phyloP scores from a whole-genome alignment of 495 filamentous ascomycete genomes.

The Podospora sp. region DNA sequence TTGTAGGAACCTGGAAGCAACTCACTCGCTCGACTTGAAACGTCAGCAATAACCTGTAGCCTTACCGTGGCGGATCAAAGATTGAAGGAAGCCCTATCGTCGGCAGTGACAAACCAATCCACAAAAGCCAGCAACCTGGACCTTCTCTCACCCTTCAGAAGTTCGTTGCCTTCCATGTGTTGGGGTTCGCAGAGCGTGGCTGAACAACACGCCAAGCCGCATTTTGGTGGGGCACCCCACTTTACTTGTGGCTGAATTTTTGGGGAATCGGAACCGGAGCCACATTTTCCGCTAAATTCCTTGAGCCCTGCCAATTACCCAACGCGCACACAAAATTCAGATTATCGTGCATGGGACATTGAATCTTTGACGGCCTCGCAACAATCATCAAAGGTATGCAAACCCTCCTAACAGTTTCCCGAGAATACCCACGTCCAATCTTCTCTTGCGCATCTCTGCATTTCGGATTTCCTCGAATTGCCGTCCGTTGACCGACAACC shows the following conservation, averaged over 20 bases:
- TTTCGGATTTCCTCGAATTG: conserved; percentile 10
- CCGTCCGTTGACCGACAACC: conserved; percentile 10
- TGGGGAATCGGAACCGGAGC: conserved; percentile 33
- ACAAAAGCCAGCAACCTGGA: too few relatives aligned
- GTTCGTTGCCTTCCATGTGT: background rate
- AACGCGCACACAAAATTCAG: conserved; percentile 43
- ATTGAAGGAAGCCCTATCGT: too few relatives aligned
- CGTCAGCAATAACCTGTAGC: too few relatives aligned
- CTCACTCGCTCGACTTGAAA: too few relatives aligned
- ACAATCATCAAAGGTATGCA: conserved; percentile 42
- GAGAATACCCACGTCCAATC: conserved; percentile 17
- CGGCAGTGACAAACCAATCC: too few relatives aligned
- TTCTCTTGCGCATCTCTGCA: conserved; percentile 23
- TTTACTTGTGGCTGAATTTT: conserved; percentile 25
- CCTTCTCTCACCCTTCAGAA: too few relatives aligned
- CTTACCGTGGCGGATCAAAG: too few relatives aligned
- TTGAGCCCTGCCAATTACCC: conserved; percentile 42
- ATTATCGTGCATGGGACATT: conserved; percentile 41
- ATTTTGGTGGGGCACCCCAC: background rate
- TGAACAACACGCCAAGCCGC: background rate
- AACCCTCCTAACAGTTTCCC: conserved; percentile 21
- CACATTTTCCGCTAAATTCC: conserved; percentile 39
- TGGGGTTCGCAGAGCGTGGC: background rate
- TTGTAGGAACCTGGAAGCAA: too few relatives aligned
- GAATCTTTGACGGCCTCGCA: conserved; percentile 41